Base-by-base conservation (phyloP, 805 yeast genomes). In the Saccharomyces kudriavzevii region DNA sequence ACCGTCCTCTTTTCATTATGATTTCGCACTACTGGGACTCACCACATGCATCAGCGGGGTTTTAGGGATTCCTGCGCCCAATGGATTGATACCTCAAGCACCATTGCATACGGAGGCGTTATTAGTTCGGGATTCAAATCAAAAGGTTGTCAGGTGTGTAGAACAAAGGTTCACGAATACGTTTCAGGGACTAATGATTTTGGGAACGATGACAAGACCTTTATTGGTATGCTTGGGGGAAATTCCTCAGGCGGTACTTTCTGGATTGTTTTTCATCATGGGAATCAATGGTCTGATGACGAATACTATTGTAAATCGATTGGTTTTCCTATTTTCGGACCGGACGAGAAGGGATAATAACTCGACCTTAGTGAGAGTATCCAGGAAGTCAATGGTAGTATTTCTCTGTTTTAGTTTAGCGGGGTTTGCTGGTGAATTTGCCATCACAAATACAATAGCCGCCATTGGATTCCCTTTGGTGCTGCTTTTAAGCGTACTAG, bases 71-170 rank as follows among this genome's bases (percentile, higher is more conserved):
- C 99, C 98, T 0, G 90, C 97, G 2, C 98, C 98, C 0, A 94
- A 94, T 70, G 99, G 99, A 0, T 74, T 92, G 30, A 92, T 92
- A 47, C 99, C 99, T 1, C 99, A 92, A 68, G 98, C 99, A 0
- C 98, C 98, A 2, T 66, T 94, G 35, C 99, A 92, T 62, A 90
- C 98, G 0, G 80, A 78, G 45, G 81, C 96, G 0, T 70, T 92
- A 29, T 78, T 89, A 45, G 82, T 87, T 1, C 54, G 52, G 30
- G 67, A 64, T 49, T 53, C 49, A 20, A 58, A 62, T 9, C 66
- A 55, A 52, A 49, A 69, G 17, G 74, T 80, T 1, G 64, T 73
- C 1, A 70, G 79, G 3, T 90, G 91, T 9, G 96, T 94, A 3
- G 99, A 92, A 65, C 99, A 92, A 67, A 70, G 99, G 47, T 74